Base-by-base conservation (phyloP, 768 basidiomycete species). In the Boletellus ananas region DNA sequence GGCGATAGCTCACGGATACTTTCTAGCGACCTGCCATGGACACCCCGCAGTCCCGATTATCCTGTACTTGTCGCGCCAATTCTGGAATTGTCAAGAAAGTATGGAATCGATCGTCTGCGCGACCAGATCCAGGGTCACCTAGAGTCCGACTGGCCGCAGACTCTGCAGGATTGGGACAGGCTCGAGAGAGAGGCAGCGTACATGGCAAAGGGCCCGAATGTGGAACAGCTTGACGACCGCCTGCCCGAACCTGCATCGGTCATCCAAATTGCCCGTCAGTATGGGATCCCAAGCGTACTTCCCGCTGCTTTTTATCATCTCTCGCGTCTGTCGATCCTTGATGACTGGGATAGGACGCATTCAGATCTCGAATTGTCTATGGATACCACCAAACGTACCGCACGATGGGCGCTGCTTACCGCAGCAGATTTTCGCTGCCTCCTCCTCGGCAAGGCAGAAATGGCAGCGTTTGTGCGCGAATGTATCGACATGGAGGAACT, bases 251-350 rank as follows among this genome's bases (percentile, higher is more conserved):
- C 66, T 1, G 61, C 37, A 2, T 35, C 64, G 14, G 69, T 73
- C 6, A 74, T 79, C 45, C 49, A 62, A 31, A 71, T 81, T 33
- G 77, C 76, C 0, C 70, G 68, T 40, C 67, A 70, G 31, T 74
- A 65, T 42, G 62, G 70, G 46, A 58, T 78, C 14, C 68, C 65
- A 16, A 61, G 66, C 16, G 60, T 75, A 17, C 66, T 81, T 4
- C 79, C 79, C 0, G 77, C 77, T 54, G 72, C 74, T 0, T 79
- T 71, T 57, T 79, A 80, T 60, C 75, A 75, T 59, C 63, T 79
- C 34, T 74, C 76, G 1, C 55, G 55, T 17, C 39, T 62, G 20
- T 50, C 53, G 3, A 50, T 55, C 31, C 27, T 37, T 13, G 58
- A 62, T 11, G 60, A 61, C 20, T 56, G 54, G 62, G 51, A 63